phyloP scores from a whole-genome alignment of 2,329 filamentous ascomycete species.

The Graphilbum fragrans region DNA sequence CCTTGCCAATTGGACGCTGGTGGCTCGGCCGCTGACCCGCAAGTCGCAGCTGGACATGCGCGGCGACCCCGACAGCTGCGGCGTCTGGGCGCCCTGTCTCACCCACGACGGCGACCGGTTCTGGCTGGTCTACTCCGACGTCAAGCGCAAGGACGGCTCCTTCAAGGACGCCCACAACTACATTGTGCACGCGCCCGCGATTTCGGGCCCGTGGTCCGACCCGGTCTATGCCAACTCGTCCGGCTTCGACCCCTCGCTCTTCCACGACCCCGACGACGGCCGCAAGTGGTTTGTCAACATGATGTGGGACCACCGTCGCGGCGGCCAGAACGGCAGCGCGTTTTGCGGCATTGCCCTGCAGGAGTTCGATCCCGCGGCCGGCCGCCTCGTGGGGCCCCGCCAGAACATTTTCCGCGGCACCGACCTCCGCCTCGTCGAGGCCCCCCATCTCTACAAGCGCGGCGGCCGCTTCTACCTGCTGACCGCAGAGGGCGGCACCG shows the following conservation, averaged over 20 bases:
- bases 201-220: slow-evolving; percentile 51
- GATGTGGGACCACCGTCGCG: slow-evolving; percentile 40
- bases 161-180: slow-evolving; percentile 32
- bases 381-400: slow-evolving; percentile 39
- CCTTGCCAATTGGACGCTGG: slow-evolving; percentile 33
- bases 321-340: slow-evolving; percentile 19
- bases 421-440: slow-evolving; percentile 40
- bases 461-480: slow-evolving; percentile 48
- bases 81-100: slow-evolving; percentile 54
- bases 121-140: slow-evolving; percentile 54
- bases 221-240: slow-evolving; percentile 43
- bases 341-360: slow-evolving; percentile 48
- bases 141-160: slow-evolving; percentile 54
- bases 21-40: slow-evolving; percentile 26
- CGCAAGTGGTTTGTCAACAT: slow-evolving; percentile 46
- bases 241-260: slow-evolving; percentile 46
- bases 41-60: slow-evolving; percentile 33
- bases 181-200: slow-evolving; percentile 39
- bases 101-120: slow-evolving; percentile 47
- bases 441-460: slow-evolving; percentile 45
- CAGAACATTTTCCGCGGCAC: slow-evolving; percentile 45
- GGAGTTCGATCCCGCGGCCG: slow-evolving; percentile 37
- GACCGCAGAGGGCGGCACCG: slow-evolving; percentile 49
- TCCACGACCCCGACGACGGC: slow-evolving; percentile 41
- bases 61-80: slow-evolving; percentile 46